phyloP scores from a whole-genome alignment of 2,329 filamentous ascomycete species.

The Colletotrichum tanaceti region DNA sequence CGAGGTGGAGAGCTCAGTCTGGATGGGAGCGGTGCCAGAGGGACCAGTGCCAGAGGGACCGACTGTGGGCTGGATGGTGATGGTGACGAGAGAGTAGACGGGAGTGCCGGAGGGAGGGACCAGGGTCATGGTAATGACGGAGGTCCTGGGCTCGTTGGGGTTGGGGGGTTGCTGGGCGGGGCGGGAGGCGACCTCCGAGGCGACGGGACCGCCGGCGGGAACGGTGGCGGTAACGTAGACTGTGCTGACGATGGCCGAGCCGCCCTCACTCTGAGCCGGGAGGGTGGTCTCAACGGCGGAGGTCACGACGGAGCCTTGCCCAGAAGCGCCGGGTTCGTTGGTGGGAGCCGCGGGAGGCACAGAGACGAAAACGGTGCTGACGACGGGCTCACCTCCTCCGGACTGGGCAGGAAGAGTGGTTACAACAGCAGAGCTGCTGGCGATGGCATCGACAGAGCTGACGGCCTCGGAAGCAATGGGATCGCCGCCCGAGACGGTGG shows the following conservation, averaged over 20 bases:
- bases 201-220: not conserved
- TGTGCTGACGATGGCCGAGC: conserved; percentile 10
- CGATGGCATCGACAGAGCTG: conserved; percentile 29
- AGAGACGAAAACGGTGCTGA: conserved; percentile 17
- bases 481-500: not conserved
- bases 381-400: not conserved
- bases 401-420: conserved; percentile 24
- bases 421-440: conserved; percentile 21
- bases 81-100: conserved; percentile 30
- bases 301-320: conserved; percentile 17
- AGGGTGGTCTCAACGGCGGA: conserved; percentile 27
- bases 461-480: conserved; percentile 22
- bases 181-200: conserved; percentile 1
- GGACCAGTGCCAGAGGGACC: conserved; percentile 26
- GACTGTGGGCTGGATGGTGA: conserved; percentile 36
- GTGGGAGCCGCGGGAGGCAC: conserved; percentile 1
- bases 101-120: conserved; percentile 26
- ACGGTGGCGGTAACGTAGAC: conserved; percentile 23
- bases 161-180: conserved; percentile 20
- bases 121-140: conserved; percentile 39
- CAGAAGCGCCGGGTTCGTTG: conserved; percentile 8
- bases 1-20: conserved; percentile 21
- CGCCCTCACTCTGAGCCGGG: conserved; percentile 27
- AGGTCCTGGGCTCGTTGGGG: conserved; percentile 36
- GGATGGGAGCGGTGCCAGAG: conserved; percentile 21